Evolutionary conservation across 2,329 filamentous ascomycete genomes (phyloP), one percentile per base, ranked within the genome.

Genomic region (Cladobotryum protrusum): DNA sequence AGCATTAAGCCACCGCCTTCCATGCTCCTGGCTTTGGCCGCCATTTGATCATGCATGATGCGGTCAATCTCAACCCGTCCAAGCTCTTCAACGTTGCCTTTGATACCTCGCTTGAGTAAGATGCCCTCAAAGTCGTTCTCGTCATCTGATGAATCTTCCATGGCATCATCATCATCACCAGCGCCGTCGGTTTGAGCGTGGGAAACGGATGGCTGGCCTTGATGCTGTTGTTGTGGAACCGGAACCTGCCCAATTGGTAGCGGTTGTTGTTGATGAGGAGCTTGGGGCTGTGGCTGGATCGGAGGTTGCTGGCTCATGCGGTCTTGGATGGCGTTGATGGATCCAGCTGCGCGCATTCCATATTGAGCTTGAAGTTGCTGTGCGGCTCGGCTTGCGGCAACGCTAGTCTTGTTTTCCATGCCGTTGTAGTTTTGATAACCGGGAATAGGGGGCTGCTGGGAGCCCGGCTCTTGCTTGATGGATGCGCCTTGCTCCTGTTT

Each of bases 1-100:
- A 90, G 66, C 85, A 91, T 89, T 51, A 91, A 70, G 7, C 87
- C 82, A 41, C 82, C 87, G 44, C 83, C 87, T 63, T 91, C 85
- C 73, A 89, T 85, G 56, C 75, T 73, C 63, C 79, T 82, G 8
- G 83, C 83, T 57, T 78, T 77, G 42, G 80, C 77, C 47, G 81
- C 76, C 53, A 91, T 82, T 57, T 85, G 81, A 46, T 77, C 73
- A 56, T 87, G 85, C 58, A 92, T 79, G 62, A 87, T 72, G 42
- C 75, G 71, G 61, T 92, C 87, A 53, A 89, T 83, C 48, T 83
- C 80, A 5, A 82, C 66, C 46, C 79, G 73, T 19, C 77, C 79
- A 70, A 77, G 77, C 68, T 75, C 79, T 29, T 69, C 70, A 43
- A 74, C 70, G 55, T 78, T 74, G 6, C 79, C 81, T 35, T 75